Evolutionary conservation across 257 asterid genomes (phyloP).

Genomic region (Apocynum venetum): DNA sequence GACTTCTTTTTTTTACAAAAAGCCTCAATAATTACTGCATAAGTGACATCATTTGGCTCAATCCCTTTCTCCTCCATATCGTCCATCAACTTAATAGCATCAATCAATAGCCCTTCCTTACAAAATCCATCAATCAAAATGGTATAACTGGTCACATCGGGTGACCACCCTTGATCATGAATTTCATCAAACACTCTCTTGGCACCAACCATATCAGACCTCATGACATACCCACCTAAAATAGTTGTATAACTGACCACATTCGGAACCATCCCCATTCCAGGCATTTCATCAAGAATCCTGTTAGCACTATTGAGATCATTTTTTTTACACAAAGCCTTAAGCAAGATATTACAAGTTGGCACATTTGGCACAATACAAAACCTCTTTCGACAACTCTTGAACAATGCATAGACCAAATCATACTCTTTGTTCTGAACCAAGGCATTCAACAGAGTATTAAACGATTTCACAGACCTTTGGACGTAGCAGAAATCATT

Average conservation of each 20-base stretch:
- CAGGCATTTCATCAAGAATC: constrained; percentile 87
- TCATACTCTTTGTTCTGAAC: constrained; percentile 79
- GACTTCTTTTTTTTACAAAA: constrained; percentile 70
- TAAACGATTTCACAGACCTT: constrained; percentile 71
- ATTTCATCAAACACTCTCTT: constrained; percentile 65
- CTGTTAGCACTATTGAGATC: constrained; percentile 57
- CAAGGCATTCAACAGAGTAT: constrained; percentile 68
- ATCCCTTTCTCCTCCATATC: constrained; percentile 86
- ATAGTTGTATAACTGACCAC: constrained; percentile 86
- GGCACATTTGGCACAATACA: constrained; percentile 66
- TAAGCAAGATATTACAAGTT: constrained; percentile 75
- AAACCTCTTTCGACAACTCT: constrained; percentile 56
- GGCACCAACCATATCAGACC: constrained; percentile 65
- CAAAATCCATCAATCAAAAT: constrained; percentile 87
- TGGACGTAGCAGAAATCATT: constrained; percentile 49
- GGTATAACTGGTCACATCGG: constrained; percentile 81
- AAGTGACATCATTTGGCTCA: constrained; percentile 81
- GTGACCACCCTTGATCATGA: constrained; percentile 71
- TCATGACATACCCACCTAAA: constrained; percentile 59
- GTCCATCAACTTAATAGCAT: constrained; percentile 87
- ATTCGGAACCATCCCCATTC: constrained; percentile 79
- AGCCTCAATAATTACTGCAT: constrained; percentile 77
- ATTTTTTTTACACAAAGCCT: constrained; percentile 71
- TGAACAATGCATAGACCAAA: constrained; percentile 69
- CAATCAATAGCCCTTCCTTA: constrained; percentile 57